Evolutionary conservation across 176 grass and related monocot genomes (phyloP).

Genomic region (Carex littledalei): DNA sequence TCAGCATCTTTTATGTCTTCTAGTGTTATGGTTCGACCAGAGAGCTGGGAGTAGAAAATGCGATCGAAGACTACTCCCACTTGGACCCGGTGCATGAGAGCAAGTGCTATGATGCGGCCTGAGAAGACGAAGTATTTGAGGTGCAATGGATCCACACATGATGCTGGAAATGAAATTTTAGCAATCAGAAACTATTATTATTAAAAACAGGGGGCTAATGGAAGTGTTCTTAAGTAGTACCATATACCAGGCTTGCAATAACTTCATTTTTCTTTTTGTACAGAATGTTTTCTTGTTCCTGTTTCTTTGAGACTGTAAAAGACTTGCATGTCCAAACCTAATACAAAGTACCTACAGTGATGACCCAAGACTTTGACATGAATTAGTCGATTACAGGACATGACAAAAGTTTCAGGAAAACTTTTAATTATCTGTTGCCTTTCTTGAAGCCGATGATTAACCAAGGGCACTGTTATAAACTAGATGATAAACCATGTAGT

Average conservation of each 20-base stretch:
- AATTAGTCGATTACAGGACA: not conserved
- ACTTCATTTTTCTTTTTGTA: not conserved
- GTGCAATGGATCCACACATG: slow-evolving; percentile 80
- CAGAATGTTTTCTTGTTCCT: not conserved
- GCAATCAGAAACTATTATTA: not conserved
- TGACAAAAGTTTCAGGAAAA: not conserved
- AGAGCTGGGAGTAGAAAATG: slow-evolving; percentile 76
- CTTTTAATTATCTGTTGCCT: not conserved
- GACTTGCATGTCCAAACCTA: not conserved
- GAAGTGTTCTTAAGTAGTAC: not conserved
- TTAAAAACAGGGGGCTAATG: not conserved
- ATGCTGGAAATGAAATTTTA: slow-evolving; percentile 52
- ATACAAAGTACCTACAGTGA: not conserved
- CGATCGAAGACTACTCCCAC: slow-evolving; percentile 82
- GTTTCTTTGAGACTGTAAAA: not conserved
- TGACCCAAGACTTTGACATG: not conserved
- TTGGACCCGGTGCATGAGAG: slow-evolving; percentile 98
- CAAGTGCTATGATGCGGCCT: slow-evolving; percentile 84
- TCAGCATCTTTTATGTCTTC: slow-evolving; percentile 86
- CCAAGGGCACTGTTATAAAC: not conserved
- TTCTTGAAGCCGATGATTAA: not conserved
- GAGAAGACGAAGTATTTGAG: slow-evolving; percentile 87
- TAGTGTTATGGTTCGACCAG: slow-evolving; percentile 65
- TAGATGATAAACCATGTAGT: not conserved
- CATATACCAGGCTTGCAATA: not conserved